These are phyloP conservation scores for Triangularia setosa DNA, from an alignment of 2,329 filamentous ascomycete genomes.

Conservation along the genomic window DNA sequence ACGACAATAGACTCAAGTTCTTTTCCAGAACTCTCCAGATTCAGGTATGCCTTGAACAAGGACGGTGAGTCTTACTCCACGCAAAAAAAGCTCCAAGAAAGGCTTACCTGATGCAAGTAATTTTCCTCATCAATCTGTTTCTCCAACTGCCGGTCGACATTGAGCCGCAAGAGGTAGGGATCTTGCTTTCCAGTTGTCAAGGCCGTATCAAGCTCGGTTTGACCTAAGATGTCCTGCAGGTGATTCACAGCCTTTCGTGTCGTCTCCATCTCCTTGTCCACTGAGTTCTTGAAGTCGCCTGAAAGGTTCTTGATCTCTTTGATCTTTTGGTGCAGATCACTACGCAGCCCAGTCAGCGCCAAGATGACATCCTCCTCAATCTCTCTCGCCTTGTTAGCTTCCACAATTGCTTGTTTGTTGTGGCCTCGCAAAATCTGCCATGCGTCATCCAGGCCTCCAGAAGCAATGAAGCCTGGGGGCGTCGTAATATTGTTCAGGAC, in stretches of 20 bases:
- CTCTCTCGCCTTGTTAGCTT: conserved; percentile 83
- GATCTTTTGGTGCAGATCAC: conserved; percentile 90
- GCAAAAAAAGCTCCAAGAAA: background rate
- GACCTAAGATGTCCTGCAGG: conserved; percentile 76
- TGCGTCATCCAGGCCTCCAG: conserved; percentile 85
- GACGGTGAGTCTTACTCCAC: conserved; percentile 19
- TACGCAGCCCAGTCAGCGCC: conserved; percentile 78
- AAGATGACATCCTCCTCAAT: conserved; percentile 90
- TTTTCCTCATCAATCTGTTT: conserved; percentile 95
- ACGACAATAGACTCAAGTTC: conserved; percentile 96
- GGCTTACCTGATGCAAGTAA: conserved; percentile 76
- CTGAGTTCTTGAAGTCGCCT: conserved; percentile 93
- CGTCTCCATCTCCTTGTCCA: conserved; percentile 88
- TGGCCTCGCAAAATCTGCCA: conserved; percentile 75
- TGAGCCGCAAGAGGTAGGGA: conserved; percentile 80
- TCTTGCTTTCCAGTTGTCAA: conserved; percentile 81
- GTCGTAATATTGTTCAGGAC: conserved; percentile 75
- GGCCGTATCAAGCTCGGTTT: conserved; percentile 73
- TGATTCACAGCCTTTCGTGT: conserved; percentile 75
- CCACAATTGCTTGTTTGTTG: conserved; percentile 73
- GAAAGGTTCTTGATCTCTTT: conserved; percentile 96
- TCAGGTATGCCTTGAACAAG: conserved; percentile 71
- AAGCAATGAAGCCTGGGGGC: conserved; percentile 71
- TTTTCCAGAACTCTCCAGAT: conserved; percentile 87
- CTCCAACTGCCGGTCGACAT: conserved; percentile 86